Percentiles rank a stretch among this genome's conserved stretches.
These are phyloP conservation scores for Saposhnikovia divaricata DNA, from an alignment of 129 eudicot genomes.

Conservation along the genomic window DNA sequence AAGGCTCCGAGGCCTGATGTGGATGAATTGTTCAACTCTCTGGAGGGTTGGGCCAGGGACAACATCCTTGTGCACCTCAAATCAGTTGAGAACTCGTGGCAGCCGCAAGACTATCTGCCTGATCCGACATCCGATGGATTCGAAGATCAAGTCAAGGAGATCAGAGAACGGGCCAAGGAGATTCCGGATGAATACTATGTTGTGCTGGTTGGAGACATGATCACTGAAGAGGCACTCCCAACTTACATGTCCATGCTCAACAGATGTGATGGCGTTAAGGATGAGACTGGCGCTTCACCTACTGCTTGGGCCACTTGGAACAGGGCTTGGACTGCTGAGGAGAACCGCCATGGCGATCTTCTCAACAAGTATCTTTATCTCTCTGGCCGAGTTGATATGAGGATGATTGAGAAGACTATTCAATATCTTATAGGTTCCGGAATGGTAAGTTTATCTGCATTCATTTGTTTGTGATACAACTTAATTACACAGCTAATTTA, in stretches of 20 bases:
- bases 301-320: not conserved
- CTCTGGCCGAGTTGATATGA: not conserved
- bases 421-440: not conserved
- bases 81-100: not conserved
- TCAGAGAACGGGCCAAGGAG: not conserved
- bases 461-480: no score
- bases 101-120: slow-evolving; percentile 1
- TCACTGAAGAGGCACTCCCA: not conserved
- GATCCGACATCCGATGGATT: not conserved
- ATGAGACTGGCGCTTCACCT: not conserved
- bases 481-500: no score
- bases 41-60: not conserved
- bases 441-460: not conserved
- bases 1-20: not conserved
- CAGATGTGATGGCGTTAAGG: slow-evolving; percentile 1
- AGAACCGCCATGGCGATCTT: slow-evolving; percentile 2
- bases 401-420: not conserved
- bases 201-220: not conserved
- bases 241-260: slow-evolving; percentile 2
- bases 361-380: not conserved
- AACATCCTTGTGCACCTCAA: not conserved
- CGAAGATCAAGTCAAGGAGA: not conserved
- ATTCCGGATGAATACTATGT: not conserved
- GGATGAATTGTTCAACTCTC: not conserved
- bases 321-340: slow-evolving; percentile 1